phyloP scores from a whole-genome alignment of 129 eudicot species.

The Centaurea solstitialis region DNA sequence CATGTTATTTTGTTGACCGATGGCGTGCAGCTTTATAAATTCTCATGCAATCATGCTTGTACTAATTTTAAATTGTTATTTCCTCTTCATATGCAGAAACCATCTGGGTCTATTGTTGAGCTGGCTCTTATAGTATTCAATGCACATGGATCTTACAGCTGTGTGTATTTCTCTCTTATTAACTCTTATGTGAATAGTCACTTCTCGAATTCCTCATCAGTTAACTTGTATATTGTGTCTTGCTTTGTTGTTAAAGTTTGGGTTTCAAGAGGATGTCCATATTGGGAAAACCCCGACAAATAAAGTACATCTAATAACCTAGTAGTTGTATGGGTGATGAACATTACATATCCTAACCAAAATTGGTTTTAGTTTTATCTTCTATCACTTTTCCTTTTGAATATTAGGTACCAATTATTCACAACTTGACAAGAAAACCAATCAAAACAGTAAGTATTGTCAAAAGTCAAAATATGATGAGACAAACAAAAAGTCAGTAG shows the following conservation, averaged over 20 bases:
- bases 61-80: neutral
- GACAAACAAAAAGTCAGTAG: too few relatives aligned
- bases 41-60: conserved; percentile 4
- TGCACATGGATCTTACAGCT: conserved; percentile 74
- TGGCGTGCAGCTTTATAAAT: neutral
- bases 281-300: neutral
- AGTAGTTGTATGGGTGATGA: neutral
- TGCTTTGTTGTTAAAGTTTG: neutral
- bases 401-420: neutral
- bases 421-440: neutral
- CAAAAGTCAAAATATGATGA: neutral
- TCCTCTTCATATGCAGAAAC: conserved; percentile 50
- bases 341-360: neutral
- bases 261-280: neutral
- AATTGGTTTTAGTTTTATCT: neutral
- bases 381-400: neutral
- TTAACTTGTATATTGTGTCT: neutral
- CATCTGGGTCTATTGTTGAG: conserved; percentile 50
- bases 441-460: neutral
- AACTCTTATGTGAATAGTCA: neutral
- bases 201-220: neutral
- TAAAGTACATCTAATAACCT: neutral
- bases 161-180: conserved; percentile 39
- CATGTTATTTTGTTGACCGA: neutral
- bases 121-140: conserved; percentile 69